phyloP scores from a whole-genome alignment of 202 grass and related monocot species.

The Panicum hallii region DNA sequence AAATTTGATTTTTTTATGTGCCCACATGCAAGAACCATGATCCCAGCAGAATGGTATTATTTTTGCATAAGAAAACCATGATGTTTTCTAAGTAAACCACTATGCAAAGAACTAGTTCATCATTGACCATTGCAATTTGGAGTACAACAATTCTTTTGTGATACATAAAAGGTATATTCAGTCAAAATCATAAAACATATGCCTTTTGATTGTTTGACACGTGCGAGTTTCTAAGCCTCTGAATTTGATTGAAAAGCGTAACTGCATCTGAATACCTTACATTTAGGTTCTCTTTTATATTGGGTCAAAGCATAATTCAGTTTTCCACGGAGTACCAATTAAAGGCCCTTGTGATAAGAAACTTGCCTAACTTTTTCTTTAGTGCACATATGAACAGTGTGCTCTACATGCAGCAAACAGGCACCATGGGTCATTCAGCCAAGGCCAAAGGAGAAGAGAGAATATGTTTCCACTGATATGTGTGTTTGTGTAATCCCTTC shows the following conservation, averaged over 20 bases:
- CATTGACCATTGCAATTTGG: conserved; percentile 14
- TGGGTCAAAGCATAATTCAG: conserved; percentile 52
- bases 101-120: not conserved
- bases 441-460: conserved; percentile 43
- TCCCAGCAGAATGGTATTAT: no score
- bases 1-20: no score
- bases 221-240: not conserved
- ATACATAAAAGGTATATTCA: not conserved
- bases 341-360: conserved; percentile 48
- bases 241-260: not conserved
- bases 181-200: not conserved
- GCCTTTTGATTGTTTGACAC: not conserved
- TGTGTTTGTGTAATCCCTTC: conserved; percentile 8
- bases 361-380: conserved; percentile 58
- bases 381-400: conserved; percentile 46
- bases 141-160: not conserved
- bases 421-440: conserved; percentile 47
- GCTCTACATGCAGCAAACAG: conserved; percentile 44
- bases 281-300: conserved; percentile 25
- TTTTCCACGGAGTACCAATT: conserved; percentile 39
- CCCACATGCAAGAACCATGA: no score
- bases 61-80: no score
- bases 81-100: not conserved
- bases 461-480: conserved; percentile 23
- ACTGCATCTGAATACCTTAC: not conserved